A percentile compares a stretch with the other conserved stretches of the same genome.
phyloP scores from a whole-genome alignment of 176 grass and related monocot species.

The Rhipidocladum racemiflorum region DNA sequence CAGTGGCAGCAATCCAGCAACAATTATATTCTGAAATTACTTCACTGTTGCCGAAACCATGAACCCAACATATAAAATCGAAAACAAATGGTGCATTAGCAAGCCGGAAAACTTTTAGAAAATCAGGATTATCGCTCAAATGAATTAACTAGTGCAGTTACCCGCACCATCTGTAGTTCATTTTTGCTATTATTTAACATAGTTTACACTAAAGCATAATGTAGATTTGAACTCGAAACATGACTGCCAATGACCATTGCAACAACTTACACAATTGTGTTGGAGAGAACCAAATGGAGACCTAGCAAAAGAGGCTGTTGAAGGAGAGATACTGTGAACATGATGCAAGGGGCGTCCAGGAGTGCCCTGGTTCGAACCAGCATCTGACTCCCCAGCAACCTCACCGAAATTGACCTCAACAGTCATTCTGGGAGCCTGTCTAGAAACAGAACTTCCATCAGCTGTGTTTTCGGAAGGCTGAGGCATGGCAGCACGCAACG shows the following conservation, averaged over 20 bases:
- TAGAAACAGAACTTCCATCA: constrained; percentile 51
- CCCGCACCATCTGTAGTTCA: background rate
- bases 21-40: background rate
- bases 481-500: constrained; percentile 35
- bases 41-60: background rate
- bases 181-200: background rate
- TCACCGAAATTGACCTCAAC: constrained; percentile 90
- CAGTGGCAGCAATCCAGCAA: background rate
- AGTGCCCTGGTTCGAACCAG: constrained; percentile 69
- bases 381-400: constrained; percentile 70
- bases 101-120: background rate
- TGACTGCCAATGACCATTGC: background rate
- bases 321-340: constrained; percentile 69
- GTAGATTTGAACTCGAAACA: background rate
- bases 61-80: background rate
- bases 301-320: constrained; percentile 57
- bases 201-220: background rate
- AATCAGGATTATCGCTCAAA: background rate
- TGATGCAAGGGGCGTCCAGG: constrained; percentile 59
- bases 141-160: background rate
- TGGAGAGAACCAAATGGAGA: constrained; percentile 64
- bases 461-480: constrained; percentile 53
- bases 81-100: background rate
- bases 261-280: constrained; percentile 59
- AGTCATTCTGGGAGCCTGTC: constrained; percentile 49